A percentile compares a stretch with the other conserved stretches of the same genome.
Conservation (phyloP, 2,329 filamentous ascomycete genomes). For the Macrophomina phaseolina region DNA sequence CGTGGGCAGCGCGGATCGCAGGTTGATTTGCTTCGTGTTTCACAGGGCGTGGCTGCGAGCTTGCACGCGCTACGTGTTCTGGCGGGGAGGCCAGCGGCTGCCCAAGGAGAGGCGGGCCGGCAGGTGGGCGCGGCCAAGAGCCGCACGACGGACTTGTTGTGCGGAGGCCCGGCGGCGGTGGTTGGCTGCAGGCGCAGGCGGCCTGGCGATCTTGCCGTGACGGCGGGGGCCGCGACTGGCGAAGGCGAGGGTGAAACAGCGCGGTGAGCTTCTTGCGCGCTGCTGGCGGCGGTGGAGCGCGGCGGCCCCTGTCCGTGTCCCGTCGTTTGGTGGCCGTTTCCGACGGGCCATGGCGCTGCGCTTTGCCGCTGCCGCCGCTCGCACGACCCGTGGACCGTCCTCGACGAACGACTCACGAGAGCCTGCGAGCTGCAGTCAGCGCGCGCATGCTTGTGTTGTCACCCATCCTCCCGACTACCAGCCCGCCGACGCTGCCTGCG, state of each 20-base stretch:
- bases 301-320: background rate
- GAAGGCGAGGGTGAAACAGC: slow-evolving; percentile 8
- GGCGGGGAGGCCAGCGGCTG: slow-evolving; percentile 15
- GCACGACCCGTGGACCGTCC: slow-evolving; percentile 13
- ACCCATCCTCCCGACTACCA: background rate
- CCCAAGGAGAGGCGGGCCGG: slow-evolving; percentile 11
- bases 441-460: slow-evolving; percentile 10
- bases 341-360: slow-evolving; percentile 1
- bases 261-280: slow-evolving; percentile 2
- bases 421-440: slow-evolving; percentile 24
- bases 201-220: slow-evolving; percentile 7
- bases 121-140: slow-evolving; percentile 12
- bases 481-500: background rate
- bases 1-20: slow-evolving; percentile 5
- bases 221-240: slow-evolving; percentile 1
- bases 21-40: slow-evolving; percentile 23
- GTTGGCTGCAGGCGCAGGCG: slow-evolving; percentile 1
- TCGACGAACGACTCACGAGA: slow-evolving; percentile 23
- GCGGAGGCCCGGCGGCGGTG: slow-evolving; percentile 7
- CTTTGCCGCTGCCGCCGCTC: slow-evolving; percentile 1
- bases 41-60: slow-evolving; percentile 2
- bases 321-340: background rate
- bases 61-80: slow-evolving; percentile 18
- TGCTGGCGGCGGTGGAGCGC: slow-evolving; percentile 14
- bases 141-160: slow-evolving; percentile 5